Conservation (phyloP, 2,329 filamentous ascomycete genomes). For the Fusarium liriodendri region DNA sequence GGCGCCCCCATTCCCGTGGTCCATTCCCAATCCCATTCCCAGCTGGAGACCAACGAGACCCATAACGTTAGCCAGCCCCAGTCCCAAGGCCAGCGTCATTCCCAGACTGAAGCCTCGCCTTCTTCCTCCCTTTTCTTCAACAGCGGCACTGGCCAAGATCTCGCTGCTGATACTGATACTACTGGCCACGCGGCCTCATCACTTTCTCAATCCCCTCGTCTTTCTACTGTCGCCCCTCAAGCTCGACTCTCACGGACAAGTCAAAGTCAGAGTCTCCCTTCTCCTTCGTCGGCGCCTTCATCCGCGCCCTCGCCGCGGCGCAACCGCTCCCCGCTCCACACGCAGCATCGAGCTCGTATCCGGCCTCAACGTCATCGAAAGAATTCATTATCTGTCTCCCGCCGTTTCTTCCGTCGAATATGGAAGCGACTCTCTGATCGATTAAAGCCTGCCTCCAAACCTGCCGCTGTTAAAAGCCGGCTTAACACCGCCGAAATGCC, state of each 20-base stretch:
- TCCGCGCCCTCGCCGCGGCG: conserved; percentile 20
- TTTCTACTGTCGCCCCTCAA: conserved; percentile 8
- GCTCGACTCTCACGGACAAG: background rate
- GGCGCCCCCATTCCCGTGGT: conserved; percentile 35
- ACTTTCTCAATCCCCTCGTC: conserved; percentile 10
- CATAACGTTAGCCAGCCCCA: conserved; percentile 31
- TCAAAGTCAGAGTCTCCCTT: background rate
- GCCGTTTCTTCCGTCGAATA: conserved; percentile 46
- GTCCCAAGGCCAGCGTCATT: conserved; percentile 36
- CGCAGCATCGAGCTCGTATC: conserved; percentile 24
- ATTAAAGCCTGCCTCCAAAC: conserved; percentile 30
- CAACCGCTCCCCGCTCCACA: conserved; percentile 15
- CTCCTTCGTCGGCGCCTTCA: conserved; percentile 15
- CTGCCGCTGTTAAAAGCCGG: conserved; percentile 1
- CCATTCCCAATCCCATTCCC: conserved; percentile 43
- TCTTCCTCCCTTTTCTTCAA: conserved; percentile 27
- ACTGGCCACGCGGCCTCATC: conserved; percentile 7
- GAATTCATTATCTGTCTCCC: conserved; percentile 5
- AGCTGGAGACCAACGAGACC: conserved; percentile 31
- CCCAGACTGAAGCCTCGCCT: conserved; percentile 23
- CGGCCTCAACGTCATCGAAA: conserved; percentile 24
- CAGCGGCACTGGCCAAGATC: conserved; percentile 6
- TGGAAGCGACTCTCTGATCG: conserved; percentile 53
- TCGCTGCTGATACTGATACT: conserved; percentile 8
- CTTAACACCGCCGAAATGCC: conserved; percentile 54